These are phyloP conservation scores for Kurtzmaniella natalensis DNA, from an alignment of 1,139 yeast genomes.

Conservation along the genomic window DNA sequence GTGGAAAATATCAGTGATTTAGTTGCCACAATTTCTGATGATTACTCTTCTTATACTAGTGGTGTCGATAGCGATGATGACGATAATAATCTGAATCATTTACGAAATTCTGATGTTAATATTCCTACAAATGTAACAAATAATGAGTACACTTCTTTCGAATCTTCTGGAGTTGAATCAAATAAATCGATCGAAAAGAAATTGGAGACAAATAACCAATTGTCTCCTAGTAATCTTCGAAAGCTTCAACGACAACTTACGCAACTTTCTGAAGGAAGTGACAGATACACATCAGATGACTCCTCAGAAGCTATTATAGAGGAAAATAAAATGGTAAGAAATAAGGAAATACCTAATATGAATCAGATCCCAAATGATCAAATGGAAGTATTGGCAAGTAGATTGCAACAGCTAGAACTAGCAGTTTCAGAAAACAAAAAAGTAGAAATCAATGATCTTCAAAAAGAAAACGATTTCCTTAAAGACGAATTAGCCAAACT, in stretches of 20 bases:
- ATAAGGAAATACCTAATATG: background rate
- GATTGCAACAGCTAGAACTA: conserved; percentile 18
- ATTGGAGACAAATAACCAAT: background rate
- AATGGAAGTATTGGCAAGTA: conserved; percentile 8
- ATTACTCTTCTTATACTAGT: conserved; percentile 34
- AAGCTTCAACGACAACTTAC: conserved; percentile 9
- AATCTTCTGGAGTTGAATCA: background rate
- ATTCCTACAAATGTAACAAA: conserved; percentile 6
- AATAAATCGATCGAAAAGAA: background rate
- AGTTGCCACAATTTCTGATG: conserved; percentile 15
- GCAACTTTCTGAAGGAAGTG: conserved; percentile 14
- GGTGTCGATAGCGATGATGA: conserved; percentile 23
- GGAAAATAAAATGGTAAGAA: background rate
- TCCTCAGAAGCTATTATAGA: conserved; percentile 9
- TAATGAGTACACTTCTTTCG: conserved; percentile 27
- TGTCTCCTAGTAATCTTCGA: conserved; percentile 10
- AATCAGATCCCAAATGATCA: background rate
- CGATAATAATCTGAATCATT: conserved; percentile 3
- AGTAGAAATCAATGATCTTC: background rate
- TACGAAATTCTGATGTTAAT: background rate
- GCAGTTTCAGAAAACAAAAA: conserved; percentile 12
- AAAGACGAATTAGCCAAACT: conserved; percentile 10
- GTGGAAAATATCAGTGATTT: conserved; percentile 14
- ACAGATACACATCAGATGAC: conserved; percentile 30
- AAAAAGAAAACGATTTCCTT: conserved; percentile 1